These are phyloP conservation scores for Lasiodiplodia sp. DNA, from an alignment of 2,329 filamentous ascomycete species.

Conservation along the genomic window DNA sequence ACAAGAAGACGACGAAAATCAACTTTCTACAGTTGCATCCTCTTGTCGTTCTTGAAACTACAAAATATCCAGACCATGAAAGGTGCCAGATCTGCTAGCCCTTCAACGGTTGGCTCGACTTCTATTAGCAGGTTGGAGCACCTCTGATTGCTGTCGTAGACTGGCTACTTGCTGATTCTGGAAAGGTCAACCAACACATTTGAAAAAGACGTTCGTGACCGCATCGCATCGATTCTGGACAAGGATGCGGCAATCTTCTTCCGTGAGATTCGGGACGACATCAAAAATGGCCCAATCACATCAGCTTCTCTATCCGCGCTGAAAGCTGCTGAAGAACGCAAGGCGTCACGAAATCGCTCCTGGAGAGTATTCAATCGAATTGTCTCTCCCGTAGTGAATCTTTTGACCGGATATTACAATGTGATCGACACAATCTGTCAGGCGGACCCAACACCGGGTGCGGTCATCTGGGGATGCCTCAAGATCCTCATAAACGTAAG, in stretches of 20 bases:
- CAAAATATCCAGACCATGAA: background rate
- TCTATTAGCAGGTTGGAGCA: background rate
- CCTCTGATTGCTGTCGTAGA: background rate
- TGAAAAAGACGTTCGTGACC: background rate
- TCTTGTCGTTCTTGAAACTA: no score
- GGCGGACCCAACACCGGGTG: constrained; percentile 31
- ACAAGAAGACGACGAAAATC: no score
- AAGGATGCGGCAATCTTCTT: background rate
- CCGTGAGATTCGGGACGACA: background rate
- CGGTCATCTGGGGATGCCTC: constrained; percentile 32
- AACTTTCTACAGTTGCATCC: no score
- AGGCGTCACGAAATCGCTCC: background rate
- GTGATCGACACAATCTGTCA: constrained; percentile 26
- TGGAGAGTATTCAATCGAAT: background rate
- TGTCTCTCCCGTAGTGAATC: constrained; percentile 4
- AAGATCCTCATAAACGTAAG: constrained; percentile 31
- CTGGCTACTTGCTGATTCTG: background rate
- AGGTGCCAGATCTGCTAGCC: background rate
- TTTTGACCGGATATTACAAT: constrained; percentile 12
- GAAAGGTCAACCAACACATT: background rate
- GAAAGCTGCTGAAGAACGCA: background rate
- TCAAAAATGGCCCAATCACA: background rate
- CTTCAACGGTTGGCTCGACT: background rate
- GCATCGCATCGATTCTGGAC: background rate
- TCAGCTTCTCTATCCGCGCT: background rate